Evolutionary conservation across 768 basidiomycete species (phyloP).

Genomic region (Kondoa subrosea): DNA sequence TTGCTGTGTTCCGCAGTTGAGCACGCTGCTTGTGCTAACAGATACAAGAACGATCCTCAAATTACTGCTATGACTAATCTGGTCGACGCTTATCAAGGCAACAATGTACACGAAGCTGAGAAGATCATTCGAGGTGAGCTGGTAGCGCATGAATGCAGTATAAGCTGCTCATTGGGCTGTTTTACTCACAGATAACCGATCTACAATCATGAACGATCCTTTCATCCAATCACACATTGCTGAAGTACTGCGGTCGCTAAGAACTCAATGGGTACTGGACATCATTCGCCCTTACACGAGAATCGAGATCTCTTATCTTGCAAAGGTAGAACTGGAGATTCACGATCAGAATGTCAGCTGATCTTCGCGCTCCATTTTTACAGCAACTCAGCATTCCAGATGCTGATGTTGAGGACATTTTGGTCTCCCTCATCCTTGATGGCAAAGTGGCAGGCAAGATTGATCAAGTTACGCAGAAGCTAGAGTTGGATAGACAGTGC

Average conservation of each 20-base stretch:
- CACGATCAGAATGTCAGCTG: neutral
- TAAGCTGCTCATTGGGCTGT: conserved; percentile 9
- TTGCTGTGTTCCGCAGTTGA: neutral
- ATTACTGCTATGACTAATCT: conserved; percentile 97
- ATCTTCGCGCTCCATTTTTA: neutral
- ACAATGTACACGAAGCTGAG: conserved; percentile 94
- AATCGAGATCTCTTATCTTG: conserved; percentile 79
- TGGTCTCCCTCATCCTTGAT: conserved; percentile 83
- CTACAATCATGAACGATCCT: conserved; percentile 87
- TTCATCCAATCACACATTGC: conserved; percentile 95
- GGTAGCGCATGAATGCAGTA: neutral
- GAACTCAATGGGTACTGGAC: conserved; percentile 93
- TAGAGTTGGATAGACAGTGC: conserved; percentile 68
- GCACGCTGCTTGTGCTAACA: conserved; percentile 28
- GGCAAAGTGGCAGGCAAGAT: conserved; percentile 94
- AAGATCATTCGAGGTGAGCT: conserved; percentile 68
- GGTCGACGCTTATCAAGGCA: conserved; percentile 86
- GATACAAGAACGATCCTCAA: conserved; percentile 87
- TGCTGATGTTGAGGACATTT: conserved; percentile 79
- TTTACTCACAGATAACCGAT: conserved; percentile 54
- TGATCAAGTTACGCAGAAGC: conserved; percentile 83
- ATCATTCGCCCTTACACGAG: conserved; percentile 95
- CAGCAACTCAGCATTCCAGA: conserved; percentile 92
- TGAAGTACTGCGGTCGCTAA: conserved; percentile 77
- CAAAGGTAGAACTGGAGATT: conserved; percentile 44